Base-by-base conservation (phyloP, 192 early-diverging fungal genomes). In the Coemansia javaensis region DNA sequence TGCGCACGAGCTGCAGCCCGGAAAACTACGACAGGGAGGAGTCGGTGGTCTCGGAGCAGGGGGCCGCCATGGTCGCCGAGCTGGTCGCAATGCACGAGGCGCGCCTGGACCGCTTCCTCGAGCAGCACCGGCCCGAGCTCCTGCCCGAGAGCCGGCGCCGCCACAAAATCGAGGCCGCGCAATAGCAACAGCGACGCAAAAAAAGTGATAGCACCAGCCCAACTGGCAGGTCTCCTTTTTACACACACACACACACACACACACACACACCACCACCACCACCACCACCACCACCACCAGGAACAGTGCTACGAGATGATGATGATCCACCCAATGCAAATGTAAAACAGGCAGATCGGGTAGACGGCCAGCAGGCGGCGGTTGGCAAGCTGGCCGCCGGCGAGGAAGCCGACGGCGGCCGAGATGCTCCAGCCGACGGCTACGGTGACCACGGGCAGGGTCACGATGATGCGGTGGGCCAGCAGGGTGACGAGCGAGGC, bases 331-430 rank as follows among this genome's bases (percentile, higher is more conserved):
- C 81, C 86, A 60, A 98, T 91, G 56, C 88, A 76, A 44, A 95
- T 90, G 66, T 94, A 98, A 53, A 98, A 98, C 48, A 98, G 68
- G 49, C 86, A 89, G 18, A 98, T 84, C 34, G 96, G 96, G 61
- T 97, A 98, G 24, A 97, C 80, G 10, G 90, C 94, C 34, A 98
- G 75, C 36, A 85, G 58, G 7, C 90, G 80, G 21, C 92, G 79
- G 64, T 96, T 90, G 20, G 82, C 81, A 31, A 98, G 77, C 69
- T 91, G 85, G 5, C 86, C 86, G 32, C 90, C 87, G 4, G 86
- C 83, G 24, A 98, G 65, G 61, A 98, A 98, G n/a, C 86, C 86
- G 21, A 98, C 55, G 0, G 96, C 88, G 1, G 96, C 96, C 40
- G 88, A 92, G 5, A 86, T 83, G 13, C 88, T 81, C 95, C 95